A percentile compares a stretch with the other conserved stretches of the same genome.
Conservation (phyloP, 2,329 filamentous ascomycete genomes). For the Teratosphaeria viscida region DNA sequence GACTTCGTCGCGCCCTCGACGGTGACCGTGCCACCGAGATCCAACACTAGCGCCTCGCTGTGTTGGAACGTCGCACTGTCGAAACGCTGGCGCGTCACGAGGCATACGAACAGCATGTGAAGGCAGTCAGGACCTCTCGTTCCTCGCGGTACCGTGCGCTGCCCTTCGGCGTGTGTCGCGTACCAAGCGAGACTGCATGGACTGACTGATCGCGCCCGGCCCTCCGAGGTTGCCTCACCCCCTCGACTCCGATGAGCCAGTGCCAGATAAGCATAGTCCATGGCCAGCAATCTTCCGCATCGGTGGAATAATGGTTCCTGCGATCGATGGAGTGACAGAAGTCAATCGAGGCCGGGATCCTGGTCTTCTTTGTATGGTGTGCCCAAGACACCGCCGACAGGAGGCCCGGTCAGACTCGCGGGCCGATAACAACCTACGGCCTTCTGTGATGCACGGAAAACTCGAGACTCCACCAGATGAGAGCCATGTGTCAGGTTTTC, state of each 20-base stretch:
- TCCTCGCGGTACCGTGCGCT: conserved; percentile 10
- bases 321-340: conserved; percentile 12
- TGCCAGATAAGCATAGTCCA: conserved; percentile 14
- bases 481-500: conserved; percentile 14
- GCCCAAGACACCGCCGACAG: conserved; percentile 11
- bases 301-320: conserved; percentile 8
- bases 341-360: conserved; percentile 9
- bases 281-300: conserved; percentile 10
- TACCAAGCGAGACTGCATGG: conserved; percentile 7
- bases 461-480: conserved; percentile 8
- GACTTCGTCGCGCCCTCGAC: too few relatives aligned
- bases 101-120: conserved; percentile 19
- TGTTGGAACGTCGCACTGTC: conserved; percentile 30
- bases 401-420: conserved; percentile 10
- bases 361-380: conserved; percentile 5
- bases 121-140: conserved; percentile 13
- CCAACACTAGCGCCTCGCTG: conserved; percentile 25
- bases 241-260: conserved; percentile 8
- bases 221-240: conserved; percentile 7
- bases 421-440: conserved; percentile 8
- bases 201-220: conserved; percentile 6
- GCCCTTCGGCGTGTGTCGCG: conserved; percentile 10
- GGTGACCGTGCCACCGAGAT: conserved; percentile 5
- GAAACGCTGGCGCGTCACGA: conserved; percentile 35
- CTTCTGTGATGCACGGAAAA: conserved; percentile 7